phyloP scores from a whole-genome alignment of 805 yeast species.

The Saccharomycopsis malanga region DNA sequence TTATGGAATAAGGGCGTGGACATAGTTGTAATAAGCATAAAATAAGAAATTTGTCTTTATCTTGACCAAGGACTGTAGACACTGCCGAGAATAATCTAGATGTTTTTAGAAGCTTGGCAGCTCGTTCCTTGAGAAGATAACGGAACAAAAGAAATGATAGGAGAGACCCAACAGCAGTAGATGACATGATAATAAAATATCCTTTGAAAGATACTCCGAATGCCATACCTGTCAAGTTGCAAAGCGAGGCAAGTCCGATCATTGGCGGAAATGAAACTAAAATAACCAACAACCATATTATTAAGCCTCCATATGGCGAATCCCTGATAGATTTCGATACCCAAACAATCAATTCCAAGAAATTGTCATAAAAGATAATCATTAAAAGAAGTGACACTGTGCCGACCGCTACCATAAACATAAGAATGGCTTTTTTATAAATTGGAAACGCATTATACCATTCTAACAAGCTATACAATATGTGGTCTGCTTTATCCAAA shows the following conservation, averaged over 20 bases:
- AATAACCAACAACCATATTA: conserved; percentile 49
- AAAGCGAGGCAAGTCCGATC: conserved; percentile 68
- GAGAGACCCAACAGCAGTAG: conserved; percentile 68
- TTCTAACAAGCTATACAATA: not conserved
- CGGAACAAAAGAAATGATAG: conserved; percentile 66
- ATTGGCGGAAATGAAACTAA: conserved; percentile 85
- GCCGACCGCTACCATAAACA: conserved; percentile 16
- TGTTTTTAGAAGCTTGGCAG: conserved; percentile 50
- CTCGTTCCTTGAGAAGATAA: conserved; percentile 47
- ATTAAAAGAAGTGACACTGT: conserved; percentile 18
- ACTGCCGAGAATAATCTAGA: conserved; percentile 69
- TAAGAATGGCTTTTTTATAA: conserved; percentile 15
- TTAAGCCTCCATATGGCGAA: conserved; percentile 34
- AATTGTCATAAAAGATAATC: not conserved
- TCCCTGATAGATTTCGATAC: conserved; percentile 41
- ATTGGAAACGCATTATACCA: conserved; percentile 3
- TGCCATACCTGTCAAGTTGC: conserved; percentile 67
- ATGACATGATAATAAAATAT: conserved; percentile 66
- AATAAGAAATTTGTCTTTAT: conserved; percentile 58
- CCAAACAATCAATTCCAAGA: conserved; percentile 32
- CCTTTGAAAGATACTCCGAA: conserved; percentile 72
- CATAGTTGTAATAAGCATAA: conserved; percentile 72
- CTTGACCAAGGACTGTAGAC: conserved; percentile 57
- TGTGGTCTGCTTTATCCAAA: not conserved
- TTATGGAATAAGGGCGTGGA: conserved; percentile 88